A percentile compares a stretch with the other conserved stretches of the same genome.
These are phyloP conservation scores for Hibiscus trionum DNA, from an alignment of 345 rosid species.

Conservation along the genomic window DNA sequence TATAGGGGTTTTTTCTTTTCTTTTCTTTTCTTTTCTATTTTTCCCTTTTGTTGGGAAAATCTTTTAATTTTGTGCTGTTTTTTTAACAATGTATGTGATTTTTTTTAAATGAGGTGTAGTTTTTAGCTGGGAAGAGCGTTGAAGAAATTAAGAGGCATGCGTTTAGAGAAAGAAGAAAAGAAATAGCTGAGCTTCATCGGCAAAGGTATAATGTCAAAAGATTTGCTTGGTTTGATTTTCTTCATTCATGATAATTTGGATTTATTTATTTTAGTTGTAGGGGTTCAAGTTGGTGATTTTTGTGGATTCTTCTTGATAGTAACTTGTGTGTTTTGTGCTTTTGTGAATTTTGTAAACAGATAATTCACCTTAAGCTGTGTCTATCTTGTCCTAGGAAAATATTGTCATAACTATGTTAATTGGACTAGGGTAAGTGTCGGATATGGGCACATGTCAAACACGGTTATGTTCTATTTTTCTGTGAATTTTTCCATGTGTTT, in stretches of 20 bases:
- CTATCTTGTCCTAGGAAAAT: background rate
- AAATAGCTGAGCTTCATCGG: conserved; percentile 9
- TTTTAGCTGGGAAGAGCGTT: conserved; percentile 29
- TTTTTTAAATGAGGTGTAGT: conserved; percentile 4
- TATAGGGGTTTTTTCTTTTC: no score
- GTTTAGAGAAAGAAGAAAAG: conserved; percentile 14
- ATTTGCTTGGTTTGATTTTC: background rate
- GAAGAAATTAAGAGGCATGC: conserved; percentile 33
- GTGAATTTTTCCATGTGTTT: background rate
- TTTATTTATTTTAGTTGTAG: background rate
- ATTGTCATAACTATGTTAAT: background rate
- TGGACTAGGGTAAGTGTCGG: background rate
- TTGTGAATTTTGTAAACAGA: background rate
- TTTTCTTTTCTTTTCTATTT: background rate
- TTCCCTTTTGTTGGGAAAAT: background rate
- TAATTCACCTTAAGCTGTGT: background rate
- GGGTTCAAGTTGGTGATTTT: background rate
- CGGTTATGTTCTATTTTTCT: background rate
- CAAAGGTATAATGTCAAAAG: conserved; percentile 20
- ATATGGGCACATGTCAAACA: background rate
- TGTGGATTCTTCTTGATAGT: background rate
- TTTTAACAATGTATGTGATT: background rate
- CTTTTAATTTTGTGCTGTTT: background rate
- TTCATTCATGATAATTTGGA: background rate
- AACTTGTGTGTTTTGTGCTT: background rate